Base-by-base conservation (phyloP, 257 asterid genomes). In the Fraxinus pennsylvanica region DNA sequence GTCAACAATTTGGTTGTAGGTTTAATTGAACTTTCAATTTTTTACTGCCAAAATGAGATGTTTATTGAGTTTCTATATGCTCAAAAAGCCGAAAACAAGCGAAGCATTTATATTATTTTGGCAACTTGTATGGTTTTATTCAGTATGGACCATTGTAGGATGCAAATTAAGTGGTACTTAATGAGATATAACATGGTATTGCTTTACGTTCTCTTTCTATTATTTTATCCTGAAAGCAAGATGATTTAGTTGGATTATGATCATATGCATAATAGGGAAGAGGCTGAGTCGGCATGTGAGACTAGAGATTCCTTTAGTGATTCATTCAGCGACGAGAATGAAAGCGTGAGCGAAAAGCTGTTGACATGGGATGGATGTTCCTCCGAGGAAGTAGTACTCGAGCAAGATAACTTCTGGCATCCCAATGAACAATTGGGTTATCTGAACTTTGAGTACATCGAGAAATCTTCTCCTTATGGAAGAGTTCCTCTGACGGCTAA, bases 351-450 rank as follows among this genome's bases (percentile, higher is more conserved):
- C 0, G 96, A 91, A 39, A 91, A 86, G 86, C 71, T 83, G 22
- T 89, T 86, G 41, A 86, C 93, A 78, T 87, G 93, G 91, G 94
- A 91, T 7, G 90, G 94, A 43, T 89, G 90, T 72, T 87, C 91
- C 22, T 86, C 94, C 0, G 94, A 89, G 73, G 94, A 89, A 76
- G 91, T 89, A 27, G 4, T 84, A n/a, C 83, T 71, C 29, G 91
- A 89, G 67, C 90, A 83, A 57, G 90, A 87, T 79, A 79, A 79
- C 80, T 83, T 82, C 19, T 81, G 87, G 85, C 87, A 81, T 76
- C 82, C 79, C 9, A 86, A 84, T 63, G 89, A 88, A 35, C 83
- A 89, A 84, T 80, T 89, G 87, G 94, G 94, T 27, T 80, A 89
- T 78, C 96, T 86, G 72, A 89, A 91, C 79, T 85, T 86, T 73